Evolutionary conservation across 2,329 filamentous ascomycete species (phyloP).

Genomic region (Exophiala spinifera): DNA sequence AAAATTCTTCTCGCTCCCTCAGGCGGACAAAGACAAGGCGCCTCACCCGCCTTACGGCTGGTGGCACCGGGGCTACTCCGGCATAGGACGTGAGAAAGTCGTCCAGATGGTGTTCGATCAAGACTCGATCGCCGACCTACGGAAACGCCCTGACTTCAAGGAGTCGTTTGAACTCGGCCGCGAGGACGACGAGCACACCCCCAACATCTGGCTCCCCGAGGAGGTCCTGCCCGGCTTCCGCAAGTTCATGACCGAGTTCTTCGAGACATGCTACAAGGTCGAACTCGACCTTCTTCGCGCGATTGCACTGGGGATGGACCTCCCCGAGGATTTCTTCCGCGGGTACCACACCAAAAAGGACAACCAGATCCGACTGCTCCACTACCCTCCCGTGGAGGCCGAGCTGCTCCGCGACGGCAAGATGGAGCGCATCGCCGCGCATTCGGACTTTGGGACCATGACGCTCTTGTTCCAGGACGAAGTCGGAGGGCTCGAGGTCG

Average conservation of each 20-base stretch:
- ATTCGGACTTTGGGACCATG: conserved; percentile 47
- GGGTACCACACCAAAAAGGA: conserved; percentile 63
- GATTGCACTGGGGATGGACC: conserved; percentile 40
- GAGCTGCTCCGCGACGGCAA: conserved; percentile 35
- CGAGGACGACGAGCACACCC: conserved; percentile 41
- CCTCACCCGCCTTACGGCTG: conserved; percentile 40
- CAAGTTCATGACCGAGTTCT: conserved; percentile 36
- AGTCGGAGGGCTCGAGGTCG: conserved; percentile 48
- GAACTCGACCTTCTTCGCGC: conserved; percentile 44
- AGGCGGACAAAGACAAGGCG: conserved; percentile 48
- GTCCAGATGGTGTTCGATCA: conserved; percentile 18
- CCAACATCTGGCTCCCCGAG: conserved; percentile 50
- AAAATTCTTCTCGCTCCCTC: conserved; percentile 44
- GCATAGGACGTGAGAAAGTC: conserved; percentile 23
- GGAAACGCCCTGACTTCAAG: conserved; percentile 26
- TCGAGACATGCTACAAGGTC: conserved; percentile 42
- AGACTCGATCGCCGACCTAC: conserved; percentile 15
- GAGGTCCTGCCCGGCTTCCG: conserved; percentile 45
- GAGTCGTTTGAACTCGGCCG: conserved; percentile 49
- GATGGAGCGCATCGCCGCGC: conserved; percentile 29
- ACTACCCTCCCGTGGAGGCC: conserved; percentile 46
- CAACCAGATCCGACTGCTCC: conserved; percentile 45
- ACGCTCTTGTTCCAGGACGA: conserved; percentile 49
- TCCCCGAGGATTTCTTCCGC: conserved; percentile 38
- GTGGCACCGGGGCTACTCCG: conserved; percentile 23